Conservation (phyloP, 495 filamentous ascomycete genomes). For the Collariella sp. region DNA sequence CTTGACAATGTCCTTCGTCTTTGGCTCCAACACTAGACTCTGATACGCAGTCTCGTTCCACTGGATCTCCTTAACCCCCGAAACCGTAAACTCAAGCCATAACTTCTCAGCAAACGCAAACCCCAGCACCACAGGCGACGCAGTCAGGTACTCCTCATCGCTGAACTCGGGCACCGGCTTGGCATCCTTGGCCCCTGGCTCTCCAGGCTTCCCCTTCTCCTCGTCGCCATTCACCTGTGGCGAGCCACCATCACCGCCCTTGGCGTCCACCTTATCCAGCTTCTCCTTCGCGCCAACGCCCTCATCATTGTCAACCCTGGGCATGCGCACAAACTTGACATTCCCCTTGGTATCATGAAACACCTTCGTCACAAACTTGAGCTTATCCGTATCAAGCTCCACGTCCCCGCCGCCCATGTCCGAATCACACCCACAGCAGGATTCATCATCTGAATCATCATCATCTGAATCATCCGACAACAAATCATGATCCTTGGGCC, state of each 20-base stretch:
- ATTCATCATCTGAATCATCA: constrained; percentile 51
- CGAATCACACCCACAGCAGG: constrained; percentile 38
- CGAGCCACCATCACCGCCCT: constrained; percentile 14
- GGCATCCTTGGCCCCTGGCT: constrained; percentile 24
- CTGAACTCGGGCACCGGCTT: constrained; percentile 51
- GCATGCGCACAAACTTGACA: constrained; percentile 42
- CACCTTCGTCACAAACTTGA: constrained; percentile 54
- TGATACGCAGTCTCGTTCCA: constrained; percentile 27
- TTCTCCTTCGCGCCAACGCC: constrained; percentile 51
- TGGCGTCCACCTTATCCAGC: constrained; percentile 53
- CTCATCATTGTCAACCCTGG: constrained; percentile 48
- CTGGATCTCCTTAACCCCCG: constrained; percentile 51
- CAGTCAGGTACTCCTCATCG: constrained; percentile 78
- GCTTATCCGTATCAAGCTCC: constrained; percentile 44
- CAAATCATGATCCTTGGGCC: constrained; percentile 65
- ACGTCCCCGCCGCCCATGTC: constrained; percentile 23
- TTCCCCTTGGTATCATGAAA: constrained; percentile 55
- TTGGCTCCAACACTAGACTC: constrained; percentile 22
- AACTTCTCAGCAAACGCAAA: constrained; percentile 85
- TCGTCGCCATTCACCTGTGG: constrained; percentile 36
- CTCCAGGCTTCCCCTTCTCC: constrained; percentile 33
- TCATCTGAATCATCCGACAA: constrained; percentile 49
- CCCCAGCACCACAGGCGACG: constrained; percentile 90
- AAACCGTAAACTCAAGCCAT: constrained; percentile 86
- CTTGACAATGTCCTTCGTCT: constrained; percentile 33